A percentile compares a stretch with the other conserved stretches of the same genome.
phyloP scores from a whole-genome alignment of 1,139 yeast genomes.

The Candida sojae region DNA sequence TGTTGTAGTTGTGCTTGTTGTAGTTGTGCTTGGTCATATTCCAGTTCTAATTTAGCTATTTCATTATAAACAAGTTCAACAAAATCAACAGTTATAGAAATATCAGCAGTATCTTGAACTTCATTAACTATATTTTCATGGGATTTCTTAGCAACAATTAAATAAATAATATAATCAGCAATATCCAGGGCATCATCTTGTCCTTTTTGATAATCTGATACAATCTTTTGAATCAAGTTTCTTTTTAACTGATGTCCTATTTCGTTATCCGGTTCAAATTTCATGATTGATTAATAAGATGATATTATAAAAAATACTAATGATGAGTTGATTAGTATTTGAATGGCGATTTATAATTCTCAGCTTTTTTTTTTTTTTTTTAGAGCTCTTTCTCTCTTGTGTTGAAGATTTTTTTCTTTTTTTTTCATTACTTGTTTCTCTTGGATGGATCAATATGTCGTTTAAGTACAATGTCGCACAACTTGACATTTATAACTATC shows the following conservation, averaged over 20 bases:
- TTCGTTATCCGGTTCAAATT: slow-evolving; percentile 46
- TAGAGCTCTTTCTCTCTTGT: background rate
- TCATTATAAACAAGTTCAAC: slow-evolving; percentile 58
- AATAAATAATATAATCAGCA: slow-evolving; percentile 75
- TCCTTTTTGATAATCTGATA: slow-evolving; percentile 30
- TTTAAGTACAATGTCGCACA: too few relatives aligned
- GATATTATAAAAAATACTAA: background rate
- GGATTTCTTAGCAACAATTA: slow-evolving; percentile 71
- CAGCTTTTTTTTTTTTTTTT: background rate
- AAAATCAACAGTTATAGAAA: slow-evolving; percentile 54
- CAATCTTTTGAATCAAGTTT: slow-evolving; percentile 38
- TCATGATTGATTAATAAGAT: slow-evolving; percentile 13
- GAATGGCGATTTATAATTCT: background rate
- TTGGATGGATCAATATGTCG: too few relatives aligned
- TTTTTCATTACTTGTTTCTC: background rate
- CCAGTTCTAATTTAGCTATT: slow-evolving; percentile 26
- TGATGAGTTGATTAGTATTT: background rate
- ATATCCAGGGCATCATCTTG: slow-evolving; percentile 74
- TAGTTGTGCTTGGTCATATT: slow-evolving; percentile 5
- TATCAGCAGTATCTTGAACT: slow-evolving; percentile 64
- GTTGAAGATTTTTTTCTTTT: background rate
- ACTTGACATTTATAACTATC: too few relatives aligned
- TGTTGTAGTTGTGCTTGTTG: slow-evolving; percentile 5
- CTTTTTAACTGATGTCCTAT: slow-evolving; percentile 39
- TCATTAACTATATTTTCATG: slow-evolving; percentile 66